Evolutionary conservation across 352 stramenopile genomes (phyloP).

Genomic region (Phytophthora hibernalis): DNA sequence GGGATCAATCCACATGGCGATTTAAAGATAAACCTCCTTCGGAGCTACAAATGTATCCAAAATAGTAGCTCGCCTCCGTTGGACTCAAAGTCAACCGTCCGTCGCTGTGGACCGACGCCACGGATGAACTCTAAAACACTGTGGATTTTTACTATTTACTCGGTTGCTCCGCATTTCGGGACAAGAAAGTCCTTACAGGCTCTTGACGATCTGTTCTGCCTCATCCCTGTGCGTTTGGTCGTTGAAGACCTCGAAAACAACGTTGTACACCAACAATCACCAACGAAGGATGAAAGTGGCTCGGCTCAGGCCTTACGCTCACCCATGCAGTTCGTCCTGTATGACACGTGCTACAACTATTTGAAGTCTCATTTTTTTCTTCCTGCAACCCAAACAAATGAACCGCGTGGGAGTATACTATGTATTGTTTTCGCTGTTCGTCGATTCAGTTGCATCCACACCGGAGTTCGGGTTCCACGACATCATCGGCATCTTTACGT

Average conservation of each 20-base stretch:
- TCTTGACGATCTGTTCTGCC: conserved; percentile 18
- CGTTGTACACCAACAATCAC: conserved; percentile 11
- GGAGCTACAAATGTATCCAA: no score
- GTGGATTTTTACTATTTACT: no score
- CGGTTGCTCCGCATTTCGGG: background rate
- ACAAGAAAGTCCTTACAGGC: conserved; percentile 6
- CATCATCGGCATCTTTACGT: conserved; percentile 3
- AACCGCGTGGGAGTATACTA: background rate
- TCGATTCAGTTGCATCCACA: background rate
- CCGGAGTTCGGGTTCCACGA: conserved; percentile 8
- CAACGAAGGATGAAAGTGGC: background rate
- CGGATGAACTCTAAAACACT: no score
- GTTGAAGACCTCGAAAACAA: conserved; percentile 14
- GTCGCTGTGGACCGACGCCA: no score
- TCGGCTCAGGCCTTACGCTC: conserved; percentile 16
- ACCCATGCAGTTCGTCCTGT: background rate
- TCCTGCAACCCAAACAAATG: conserved; percentile 4
- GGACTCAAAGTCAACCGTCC: no score
- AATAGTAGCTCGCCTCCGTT: no score
- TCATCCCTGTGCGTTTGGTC: conserved; percentile 18
- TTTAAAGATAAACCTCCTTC: no score
- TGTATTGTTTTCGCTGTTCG: conserved; percentile 9
- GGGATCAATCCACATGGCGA: no score
- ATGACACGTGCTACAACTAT: background rate
- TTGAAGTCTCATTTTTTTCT: conserved; percentile 6